phyloP scores from a whole-genome alignment of 768 basidiomycete genomes.

The Mycena epipterygia region DNA sequence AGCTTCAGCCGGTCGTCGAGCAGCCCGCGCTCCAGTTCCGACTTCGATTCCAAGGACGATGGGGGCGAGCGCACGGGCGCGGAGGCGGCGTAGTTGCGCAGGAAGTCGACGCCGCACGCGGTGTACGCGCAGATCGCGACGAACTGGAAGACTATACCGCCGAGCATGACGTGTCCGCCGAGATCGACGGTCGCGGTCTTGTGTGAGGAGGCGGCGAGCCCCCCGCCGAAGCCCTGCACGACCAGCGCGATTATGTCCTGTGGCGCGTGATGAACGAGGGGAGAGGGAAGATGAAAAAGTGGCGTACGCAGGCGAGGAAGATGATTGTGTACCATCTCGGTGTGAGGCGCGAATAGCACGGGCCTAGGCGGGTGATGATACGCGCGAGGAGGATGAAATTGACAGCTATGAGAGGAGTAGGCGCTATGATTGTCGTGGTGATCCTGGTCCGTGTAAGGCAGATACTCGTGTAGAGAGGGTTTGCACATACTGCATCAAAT shows the following conservation, averaged over 20 bases:
- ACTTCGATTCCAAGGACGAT: too few relatives aligned
- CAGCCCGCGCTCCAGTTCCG: conserved; percentile 19
- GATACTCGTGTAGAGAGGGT: too few relatives aligned
- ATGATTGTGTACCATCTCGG: conserved; percentile 37
- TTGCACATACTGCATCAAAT: conserved; percentile 57
- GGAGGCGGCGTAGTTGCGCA: conserved; percentile 53
- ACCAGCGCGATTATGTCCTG: conserved; percentile 51
- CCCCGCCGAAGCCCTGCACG: conserved; percentile 57
- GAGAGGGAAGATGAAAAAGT: background rate
- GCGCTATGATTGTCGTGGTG: conserved; percentile 62
- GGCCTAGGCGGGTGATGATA: conserved; percentile 49
- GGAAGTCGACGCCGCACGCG: conserved; percentile 60
- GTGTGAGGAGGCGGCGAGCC: conserved; percentile 49
- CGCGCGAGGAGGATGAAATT: conserved; percentile 57
- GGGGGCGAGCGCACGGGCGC: conserved; percentile 43
- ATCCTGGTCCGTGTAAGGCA: too few relatives aligned
- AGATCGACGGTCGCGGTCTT: background rate
- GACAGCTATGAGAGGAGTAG: conserved; percentile 69
- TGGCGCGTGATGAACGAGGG: background rate
- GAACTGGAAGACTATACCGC: conserved; percentile 73
- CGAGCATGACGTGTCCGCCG: conserved; percentile 61
- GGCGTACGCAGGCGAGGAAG: conserved; percentile 9
- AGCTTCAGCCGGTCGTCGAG: conserved; percentile 21
- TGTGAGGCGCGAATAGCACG: conserved; percentile 52
- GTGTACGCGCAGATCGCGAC: conserved; percentile 59